These are phyloP conservation scores for Escallonia rubra DNA, from an alignment of 129 eudicot genomes.

Conservation along the genomic window DNA sequence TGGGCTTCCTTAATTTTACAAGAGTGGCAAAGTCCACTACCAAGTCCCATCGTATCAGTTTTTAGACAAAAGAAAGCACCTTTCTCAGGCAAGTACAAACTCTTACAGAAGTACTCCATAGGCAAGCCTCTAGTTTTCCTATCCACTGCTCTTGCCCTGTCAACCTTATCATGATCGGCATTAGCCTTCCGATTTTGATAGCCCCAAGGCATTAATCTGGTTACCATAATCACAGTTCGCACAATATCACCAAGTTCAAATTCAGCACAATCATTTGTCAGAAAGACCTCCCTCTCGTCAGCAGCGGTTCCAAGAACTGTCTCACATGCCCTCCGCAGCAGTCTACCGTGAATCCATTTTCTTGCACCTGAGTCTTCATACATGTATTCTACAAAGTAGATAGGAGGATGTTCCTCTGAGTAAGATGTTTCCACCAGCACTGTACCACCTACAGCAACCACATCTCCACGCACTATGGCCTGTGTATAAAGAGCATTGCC, in stretches of 20 bases:
- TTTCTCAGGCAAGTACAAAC: conserved; percentile 69
- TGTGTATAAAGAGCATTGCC: conserved; percentile 48
- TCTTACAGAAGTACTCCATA: conserved; percentile 65
- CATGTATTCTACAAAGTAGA: conserved; percentile 78
- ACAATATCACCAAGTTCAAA: conserved; percentile 54
- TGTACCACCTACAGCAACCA: conserved; percentile 50
- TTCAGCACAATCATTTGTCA: conserved; percentile 69
- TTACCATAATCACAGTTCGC: conserved; percentile 39
- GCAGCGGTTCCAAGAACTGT: conserved; percentile 82
- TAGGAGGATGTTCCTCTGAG: conserved; percentile 31
- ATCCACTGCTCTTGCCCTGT: conserved; percentile 77
- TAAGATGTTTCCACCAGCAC: conserved; percentile 52
- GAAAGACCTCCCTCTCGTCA: conserved; percentile 76
- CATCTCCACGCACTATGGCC: conserved; percentile 51
- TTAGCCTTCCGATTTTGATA: conserved; percentile 65
- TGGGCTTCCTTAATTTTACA: conserved; percentile 45
- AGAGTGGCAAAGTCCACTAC: conserved; percentile 63
- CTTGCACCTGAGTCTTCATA: conserved; percentile 54
- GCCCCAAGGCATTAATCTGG: conserved; percentile 70
- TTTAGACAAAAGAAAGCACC: conserved; percentile 80
- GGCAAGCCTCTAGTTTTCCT: conserved; percentile 63
- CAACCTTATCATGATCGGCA: conserved; percentile 52
- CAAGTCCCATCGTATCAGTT: conserved; percentile 55
- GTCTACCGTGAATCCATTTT: conserved; percentile 66
- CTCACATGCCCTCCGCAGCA: conserved; percentile 63